Evolutionary conservation across 805 yeast genomes (phyloP).

Genomic region (Saturnispora saitoi): DNA sequence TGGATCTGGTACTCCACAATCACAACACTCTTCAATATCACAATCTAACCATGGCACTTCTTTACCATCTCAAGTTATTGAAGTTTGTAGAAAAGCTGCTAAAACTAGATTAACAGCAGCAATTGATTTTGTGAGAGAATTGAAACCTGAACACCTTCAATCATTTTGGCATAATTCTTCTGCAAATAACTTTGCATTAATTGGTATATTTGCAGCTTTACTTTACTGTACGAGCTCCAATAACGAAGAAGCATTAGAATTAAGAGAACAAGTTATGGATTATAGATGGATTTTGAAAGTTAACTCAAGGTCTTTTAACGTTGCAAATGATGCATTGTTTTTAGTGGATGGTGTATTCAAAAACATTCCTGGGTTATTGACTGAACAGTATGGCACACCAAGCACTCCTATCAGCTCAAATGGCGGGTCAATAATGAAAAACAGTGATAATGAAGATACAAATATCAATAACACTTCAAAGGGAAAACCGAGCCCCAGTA

Average conservation of each 20-base stretch:
- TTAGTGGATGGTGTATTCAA: constrained; percentile 63
- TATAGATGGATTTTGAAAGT: constrained; percentile 72
- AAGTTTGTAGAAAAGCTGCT: constrained; percentile 81
- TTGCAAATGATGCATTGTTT: constrained; percentile 64
- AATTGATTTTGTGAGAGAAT: constrained; percentile 63
- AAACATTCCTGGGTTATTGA: constrained; percentile 64
- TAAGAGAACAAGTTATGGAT: constrained; percentile 60
- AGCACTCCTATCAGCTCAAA: neutral
- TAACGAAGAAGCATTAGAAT: constrained; percentile 54
- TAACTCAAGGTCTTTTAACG: constrained; percentile 68
- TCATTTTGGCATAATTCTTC: constrained; percentile 88
- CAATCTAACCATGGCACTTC: constrained; percentile 5
- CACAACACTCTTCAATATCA: neutral
- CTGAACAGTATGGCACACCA: constrained; percentile 16
- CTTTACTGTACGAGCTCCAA: constrained; percentile 58
- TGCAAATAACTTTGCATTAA: constrained; percentile 66
- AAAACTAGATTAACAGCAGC: constrained; percentile 74
- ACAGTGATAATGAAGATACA: neutral
- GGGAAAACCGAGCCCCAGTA: neutral
- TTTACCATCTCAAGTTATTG: constrained; percentile 43
- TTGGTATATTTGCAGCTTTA: constrained; percentile 83
- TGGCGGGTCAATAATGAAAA: neutral
- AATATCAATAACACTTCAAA: neutral
- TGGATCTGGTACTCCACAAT: neutral
- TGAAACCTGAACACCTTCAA: constrained; percentile 75